phyloP scores from a whole-genome alignment of 192 early-diverging fungal species.

The Phlyctochytrium bullatum region DNA sequence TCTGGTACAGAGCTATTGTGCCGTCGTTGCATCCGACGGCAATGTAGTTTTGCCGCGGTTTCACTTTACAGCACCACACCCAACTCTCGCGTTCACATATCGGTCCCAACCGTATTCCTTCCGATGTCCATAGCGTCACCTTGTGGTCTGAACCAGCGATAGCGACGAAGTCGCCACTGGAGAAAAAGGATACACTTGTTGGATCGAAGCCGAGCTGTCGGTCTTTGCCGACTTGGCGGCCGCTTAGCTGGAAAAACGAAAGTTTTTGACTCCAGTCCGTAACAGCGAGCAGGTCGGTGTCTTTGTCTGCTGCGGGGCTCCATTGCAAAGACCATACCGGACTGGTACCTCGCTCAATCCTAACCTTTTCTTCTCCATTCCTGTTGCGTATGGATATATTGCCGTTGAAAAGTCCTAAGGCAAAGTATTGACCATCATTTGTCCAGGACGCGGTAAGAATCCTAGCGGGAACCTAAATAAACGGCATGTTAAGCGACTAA shows the following conservation, averaged over 20 bases:
- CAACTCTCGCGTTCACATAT: constrained; percentile 48
- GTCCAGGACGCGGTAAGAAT: constrained; percentile 52
- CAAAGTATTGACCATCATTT: constrained; percentile 55
- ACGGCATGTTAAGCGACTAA: constrained; percentile 3
- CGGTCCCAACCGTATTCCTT: constrained; percentile 48
- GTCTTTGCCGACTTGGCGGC: constrained; percentile 59
- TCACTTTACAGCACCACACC: constrained; percentile 55
- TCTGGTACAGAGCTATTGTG: constrained; percentile 47
- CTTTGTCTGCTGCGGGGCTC: constrained; percentile 41
- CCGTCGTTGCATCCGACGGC: constrained; percentile 59
- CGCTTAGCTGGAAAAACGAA: constrained; percentile 51
- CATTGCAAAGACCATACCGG: constrained; percentile 57
- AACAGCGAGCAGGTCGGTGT: constrained; percentile 49
- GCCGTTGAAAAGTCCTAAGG: constrained; percentile 58
- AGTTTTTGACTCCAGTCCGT: constrained; percentile 58
- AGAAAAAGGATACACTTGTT: constrained; percentile 42
- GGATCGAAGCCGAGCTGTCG: constrained; percentile 53
- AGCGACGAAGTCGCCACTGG: constrained; percentile 49
- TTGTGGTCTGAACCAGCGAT: constrained; percentile 57
- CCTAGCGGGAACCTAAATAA: constrained; percentile 44
- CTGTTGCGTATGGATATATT: constrained; percentile 49
- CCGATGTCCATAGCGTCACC: constrained; percentile 53
- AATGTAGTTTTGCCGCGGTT: constrained; percentile 44
- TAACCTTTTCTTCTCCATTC: constrained; percentile 52
- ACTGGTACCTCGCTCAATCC: constrained; percentile 48